A percentile compares a stretch with the other conserved stretches of the same genome.
Evolutionary conservation across 495 filamentous ascomycete genomes (phyloP).

Genomic region (Aspergillus nidulans): DNA sequence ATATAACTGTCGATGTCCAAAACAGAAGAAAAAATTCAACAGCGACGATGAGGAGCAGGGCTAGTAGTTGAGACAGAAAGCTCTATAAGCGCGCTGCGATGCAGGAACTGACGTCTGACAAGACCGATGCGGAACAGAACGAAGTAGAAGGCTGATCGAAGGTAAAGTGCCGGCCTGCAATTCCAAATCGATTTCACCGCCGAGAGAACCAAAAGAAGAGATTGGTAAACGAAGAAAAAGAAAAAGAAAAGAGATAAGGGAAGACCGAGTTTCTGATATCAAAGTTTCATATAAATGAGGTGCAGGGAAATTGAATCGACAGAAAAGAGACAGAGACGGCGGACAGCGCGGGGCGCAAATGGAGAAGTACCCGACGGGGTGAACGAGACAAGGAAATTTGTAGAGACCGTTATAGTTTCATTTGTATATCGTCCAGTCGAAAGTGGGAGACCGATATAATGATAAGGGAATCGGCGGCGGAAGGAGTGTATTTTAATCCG

Average conservation of each 20-base stretch:
- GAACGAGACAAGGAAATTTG: slow-evolving; percentile 46
- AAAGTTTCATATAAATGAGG: slow-evolving; percentile 60
- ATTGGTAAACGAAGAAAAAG: slow-evolving; percentile 8
- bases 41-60: slow-evolving; percentile 3
- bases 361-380: slow-evolving; percentile 41
- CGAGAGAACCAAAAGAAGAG: slow-evolving; percentile 19
- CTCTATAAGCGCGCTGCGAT: slow-evolving; percentile 20
- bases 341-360: slow-evolving; percentile 41
- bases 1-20: slow-evolving; percentile 23
- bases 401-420: slow-evolving; percentile 66
- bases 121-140: slow-evolving; percentile 39
- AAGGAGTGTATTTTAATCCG: slow-evolving; percentile 32
- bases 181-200: slow-evolving; percentile 29
- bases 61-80: slow-evolving; percentile 9
- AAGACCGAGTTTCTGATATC: slow-evolving; percentile 57
- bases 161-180: slow-evolving; percentile 34
- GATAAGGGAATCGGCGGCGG: slow-evolving; percentile 25
- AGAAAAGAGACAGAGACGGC: slow-evolving; percentile 24
- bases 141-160: slow-evolving; percentile 33
- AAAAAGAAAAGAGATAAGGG: slow-evolving; percentile 28
- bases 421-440: slow-evolving; percentile 49
- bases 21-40: neutral
- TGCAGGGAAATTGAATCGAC: slow-evolving; percentile 44
- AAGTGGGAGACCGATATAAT: slow-evolving; percentile 36
- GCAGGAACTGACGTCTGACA: slow-evolving; percentile 23